These are phyloP conservation scores for Deinandra increscens DNA, from an alignment of 129 eudicot genomes.

Conservation along the genomic window DNA sequence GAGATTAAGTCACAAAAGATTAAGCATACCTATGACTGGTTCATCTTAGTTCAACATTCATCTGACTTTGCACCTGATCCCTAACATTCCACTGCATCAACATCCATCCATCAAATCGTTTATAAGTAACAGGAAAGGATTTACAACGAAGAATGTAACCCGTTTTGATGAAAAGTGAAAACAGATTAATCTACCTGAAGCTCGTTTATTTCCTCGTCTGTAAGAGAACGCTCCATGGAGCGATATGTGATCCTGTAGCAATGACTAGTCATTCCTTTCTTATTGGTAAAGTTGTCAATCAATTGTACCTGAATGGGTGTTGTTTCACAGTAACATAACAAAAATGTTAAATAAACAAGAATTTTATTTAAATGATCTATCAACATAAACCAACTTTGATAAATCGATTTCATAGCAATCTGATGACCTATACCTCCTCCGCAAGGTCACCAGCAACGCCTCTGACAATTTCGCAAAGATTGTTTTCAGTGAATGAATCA, in stretches of 20 bases:
- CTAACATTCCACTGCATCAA: slow-evolving; percentile 67
- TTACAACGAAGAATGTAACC: neutral
- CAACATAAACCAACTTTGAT: neutral
- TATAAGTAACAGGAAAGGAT: neutral
- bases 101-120: slow-evolving; percentile 8
- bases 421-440: slow-evolving; percentile 59
- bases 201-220: slow-evolving; percentile 86
- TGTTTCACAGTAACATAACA: neutral
- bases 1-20: neutral
- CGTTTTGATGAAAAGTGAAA: neutral
- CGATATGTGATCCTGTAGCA: slow-evolving; percentile 86
- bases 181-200: slow-evolving; percentile 53
- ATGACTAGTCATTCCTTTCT: slow-evolving; percentile 96
- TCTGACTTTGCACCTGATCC: slow-evolving; percentile 69
- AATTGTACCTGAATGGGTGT: slow-evolving; percentile 45
- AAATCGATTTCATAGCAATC: neutral
- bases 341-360: neutral
- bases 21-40: neutral
- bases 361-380: neutral
- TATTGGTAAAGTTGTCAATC: slow-evolving; percentile 84
- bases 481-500: slow-evolving; percentile 87
- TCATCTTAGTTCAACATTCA: slow-evolving; percentile 77
- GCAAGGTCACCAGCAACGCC: slow-evolving; percentile 96
- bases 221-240: slow-evolving; percentile 92
- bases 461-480: slow-evolving; percentile 89